Conservation (phyloP, 225 moss, liverwort and hornwort species). For the Sphagnum contortum region DNA sequence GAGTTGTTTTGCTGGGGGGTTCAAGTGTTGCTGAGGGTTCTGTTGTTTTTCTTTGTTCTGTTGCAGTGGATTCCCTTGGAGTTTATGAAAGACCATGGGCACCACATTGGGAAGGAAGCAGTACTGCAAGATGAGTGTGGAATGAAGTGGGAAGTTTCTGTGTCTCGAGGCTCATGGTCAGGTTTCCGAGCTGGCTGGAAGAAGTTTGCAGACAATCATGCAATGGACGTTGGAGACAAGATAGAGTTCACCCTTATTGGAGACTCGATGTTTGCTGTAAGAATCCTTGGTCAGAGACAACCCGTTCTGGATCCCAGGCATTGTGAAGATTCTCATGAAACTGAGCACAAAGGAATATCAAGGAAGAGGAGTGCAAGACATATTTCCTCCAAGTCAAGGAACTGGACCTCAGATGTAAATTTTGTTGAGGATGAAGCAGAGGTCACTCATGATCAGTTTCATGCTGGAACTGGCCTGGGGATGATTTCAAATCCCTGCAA, state of each 20-base stretch:
- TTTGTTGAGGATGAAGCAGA: too few species aligned
- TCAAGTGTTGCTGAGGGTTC: too few species aligned
- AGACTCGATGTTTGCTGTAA: slow-evolving; percentile 2
- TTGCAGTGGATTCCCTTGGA: slow-evolving; percentile 5
- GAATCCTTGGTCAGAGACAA: neutral
- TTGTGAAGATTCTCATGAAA: too few species aligned
- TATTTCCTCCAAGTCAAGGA: too few species aligned
- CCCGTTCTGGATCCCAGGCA: too few species aligned
- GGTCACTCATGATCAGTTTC: too few species aligned
- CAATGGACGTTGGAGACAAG: slow-evolving; percentile 1
- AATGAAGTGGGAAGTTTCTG: neutral
- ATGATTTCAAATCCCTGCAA: too few species aligned
- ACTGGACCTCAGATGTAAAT: too few species aligned
- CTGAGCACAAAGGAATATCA: too few species aligned
- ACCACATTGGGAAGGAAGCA: neutral
- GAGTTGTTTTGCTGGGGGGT: too few species aligned
- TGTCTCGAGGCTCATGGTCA: slow-evolving; percentile 1
- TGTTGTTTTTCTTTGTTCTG: neutral
- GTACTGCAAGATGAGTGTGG: neutral
- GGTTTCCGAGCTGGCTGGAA: slow-evolving; percentile 4
- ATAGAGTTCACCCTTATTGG: slow-evolving; percentile 2
- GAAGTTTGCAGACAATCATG: neutral
- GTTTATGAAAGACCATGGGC: slow-evolving; percentile 2
- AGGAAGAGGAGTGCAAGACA: too few species aligned
- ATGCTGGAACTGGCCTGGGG: too few species aligned